Base-by-base conservation (phyloP, 75 land plant genomes). In the Cryptomeria japonica region DNA sequence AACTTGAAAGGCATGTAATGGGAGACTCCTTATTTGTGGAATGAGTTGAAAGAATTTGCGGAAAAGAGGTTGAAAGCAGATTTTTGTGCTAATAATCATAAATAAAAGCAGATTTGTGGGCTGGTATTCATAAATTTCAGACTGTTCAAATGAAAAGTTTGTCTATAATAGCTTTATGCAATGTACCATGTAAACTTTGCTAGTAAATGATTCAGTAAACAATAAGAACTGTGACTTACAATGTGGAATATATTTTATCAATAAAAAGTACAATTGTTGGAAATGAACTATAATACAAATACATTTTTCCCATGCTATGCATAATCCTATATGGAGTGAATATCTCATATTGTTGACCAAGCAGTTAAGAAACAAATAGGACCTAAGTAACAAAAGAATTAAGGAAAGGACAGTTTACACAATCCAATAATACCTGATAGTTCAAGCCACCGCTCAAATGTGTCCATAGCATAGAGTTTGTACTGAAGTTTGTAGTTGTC, bases 401-500 rank as follows among this genome's bases (percentile, higher is more conserved):
- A 82, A 42, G 44, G 15, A 82, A 82, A 82, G 22, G 31, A 41
- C 46, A 42, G 14, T 44, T 82, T 82, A 2, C 9, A 44, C 13
- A 44, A 25, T 7, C 32, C 41, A n/a, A 82, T 44, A 39, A 25
- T 85, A 88, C 89, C 89, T 88, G 89, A 56, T 46, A 85, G 68
- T 88, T 88, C 87, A 88, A 87, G 41, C 89, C 89, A 28, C 89
- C 89, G 85, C 89, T 88, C 16, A 88, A 55, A 72, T 88, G 87
- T 38, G 88, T 86, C 89, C 89, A 88, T n/a, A 88, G 70, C 47
- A 88, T 44, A 38, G 89, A 88, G 46, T 88, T 83, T 4, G 87
- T 85, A 32, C 88, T 38, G 44, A 88, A 88, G 44, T 88, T 88
- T 5, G 56, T 51, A 16, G 89, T 87, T 41, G 89, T 88, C 25